phyloP scores from a whole-genome alignment of 164 flowering plant genomes.

The Piper betle region DNA sequence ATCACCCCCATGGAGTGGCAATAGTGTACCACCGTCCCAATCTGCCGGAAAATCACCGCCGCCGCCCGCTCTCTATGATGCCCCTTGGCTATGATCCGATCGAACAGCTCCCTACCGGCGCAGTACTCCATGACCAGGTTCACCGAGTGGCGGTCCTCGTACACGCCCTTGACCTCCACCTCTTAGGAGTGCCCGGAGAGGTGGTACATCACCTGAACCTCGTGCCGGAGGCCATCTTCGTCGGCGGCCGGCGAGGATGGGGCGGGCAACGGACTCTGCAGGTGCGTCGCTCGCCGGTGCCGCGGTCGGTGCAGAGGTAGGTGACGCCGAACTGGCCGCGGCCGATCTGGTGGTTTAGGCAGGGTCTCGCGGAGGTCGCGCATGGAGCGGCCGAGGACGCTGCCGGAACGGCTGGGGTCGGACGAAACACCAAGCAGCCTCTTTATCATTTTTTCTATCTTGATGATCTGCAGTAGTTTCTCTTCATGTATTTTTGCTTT shows the following conservation, averaged over 20 bases:
- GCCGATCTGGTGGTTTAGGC: slow-evolving; percentile 71
- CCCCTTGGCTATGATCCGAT: slow-evolving; percentile 76
- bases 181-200: slow-evolving; percentile 69
- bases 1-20: slow-evolving; percentile 88
- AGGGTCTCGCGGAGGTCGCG: slow-evolving; percentile 48
- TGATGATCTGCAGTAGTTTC: no score
- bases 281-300: slow-evolving; percentile 44
- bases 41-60: slow-evolving; percentile 56
- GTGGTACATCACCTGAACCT: slow-evolving; percentile 94
- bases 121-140: slow-evolving; percentile 78
- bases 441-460: no score
- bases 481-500: no score
- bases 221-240: slow-evolving; percentile 68
- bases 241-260: slow-evolving; percentile 52
- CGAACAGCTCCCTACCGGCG: slow-evolving; percentile 83
- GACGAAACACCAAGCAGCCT: no score
- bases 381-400: slow-evolving; percentile 69
- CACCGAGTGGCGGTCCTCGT: slow-evolving; percentile 67
- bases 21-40: slow-evolving; percentile 54
- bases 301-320: slow-evolving; percentile 51
- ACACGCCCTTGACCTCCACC: slow-evolving; percentile 69
- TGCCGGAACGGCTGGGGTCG: slow-evolving; percentile 22
- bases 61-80: slow-evolving; percentile 85
- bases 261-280: slow-evolving; percentile 82
- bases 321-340: slow-evolving; percentile 91